These are phyloP conservation scores for Rhynchospora breviuscula DNA, from an alignment of 176 grass and related monocot species.

Conservation along the genomic window DNA sequence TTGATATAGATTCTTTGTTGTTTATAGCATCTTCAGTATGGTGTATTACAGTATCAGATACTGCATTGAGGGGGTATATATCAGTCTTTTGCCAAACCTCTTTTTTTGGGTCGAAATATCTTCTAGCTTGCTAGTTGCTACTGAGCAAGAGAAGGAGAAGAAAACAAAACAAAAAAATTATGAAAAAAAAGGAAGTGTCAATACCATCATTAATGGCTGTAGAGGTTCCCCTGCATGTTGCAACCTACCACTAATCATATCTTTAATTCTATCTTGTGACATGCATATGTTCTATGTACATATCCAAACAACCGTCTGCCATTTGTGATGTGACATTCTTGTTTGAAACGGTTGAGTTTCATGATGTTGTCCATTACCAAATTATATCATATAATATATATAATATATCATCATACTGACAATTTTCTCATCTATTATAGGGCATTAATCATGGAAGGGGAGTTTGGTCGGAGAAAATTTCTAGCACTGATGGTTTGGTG, in stretches of 20 bases:
- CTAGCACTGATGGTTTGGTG: not conserved
- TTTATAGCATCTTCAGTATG: conserved; percentile 4
- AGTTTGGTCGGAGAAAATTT: not conserved
- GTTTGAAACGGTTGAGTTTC: not conserved
- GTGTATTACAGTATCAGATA: not conserved
- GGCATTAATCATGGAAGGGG: conserved; percentile 18
- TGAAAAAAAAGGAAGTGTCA: not conserved
- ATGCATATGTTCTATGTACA: not conserved
- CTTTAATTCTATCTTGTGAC: not conserved
- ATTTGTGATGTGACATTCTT: not conserved
- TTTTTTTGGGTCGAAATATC: not conserved
- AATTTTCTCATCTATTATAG: conserved; percentile 6
- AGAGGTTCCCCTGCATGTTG: not conserved
- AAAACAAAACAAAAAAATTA: not conserved
- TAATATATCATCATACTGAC: conserved; percentile 10
- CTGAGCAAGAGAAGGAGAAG: not conserved
- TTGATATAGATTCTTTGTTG: not conserved
- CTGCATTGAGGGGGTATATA: not conserved
- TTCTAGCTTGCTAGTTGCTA: not conserved
- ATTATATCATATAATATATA: conserved; percentile 22
- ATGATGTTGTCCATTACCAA: conserved; percentile 17
- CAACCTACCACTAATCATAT: not conserved
- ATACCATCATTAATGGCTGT: not conserved
- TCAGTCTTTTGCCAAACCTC: not conserved
- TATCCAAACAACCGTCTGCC: conserved; percentile 8